These are phyloP conservation scores for Nigrospora osmanthi DNA, from an alignment of 2,329 filamentous ascomycete genomes.

Conservation along the genomic window DNA sequence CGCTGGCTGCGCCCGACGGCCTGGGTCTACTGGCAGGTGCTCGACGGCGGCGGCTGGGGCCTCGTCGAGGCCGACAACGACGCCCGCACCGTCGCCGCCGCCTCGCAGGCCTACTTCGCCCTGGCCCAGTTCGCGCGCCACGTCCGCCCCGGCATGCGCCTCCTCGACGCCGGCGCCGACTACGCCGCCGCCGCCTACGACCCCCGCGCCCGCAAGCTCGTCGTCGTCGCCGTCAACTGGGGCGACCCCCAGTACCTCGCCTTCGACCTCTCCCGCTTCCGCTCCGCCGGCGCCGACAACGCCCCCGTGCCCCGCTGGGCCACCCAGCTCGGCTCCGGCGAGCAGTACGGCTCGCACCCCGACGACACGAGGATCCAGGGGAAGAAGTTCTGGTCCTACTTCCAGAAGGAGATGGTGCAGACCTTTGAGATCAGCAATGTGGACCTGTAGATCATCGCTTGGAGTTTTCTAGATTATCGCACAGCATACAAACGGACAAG, in stretches of 20 bases:
- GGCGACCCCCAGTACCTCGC: conserved; percentile 25
- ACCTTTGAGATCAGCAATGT: conserved; percentile 25
- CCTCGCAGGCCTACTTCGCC: conserved; percentile 30
- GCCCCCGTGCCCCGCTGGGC: conserved; percentile 26
- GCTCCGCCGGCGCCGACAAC: conserved; percentile 18
- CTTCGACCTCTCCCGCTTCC: conserved; percentile 29
- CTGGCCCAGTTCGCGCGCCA: conserved; percentile 34
- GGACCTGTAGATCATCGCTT: not conserved
- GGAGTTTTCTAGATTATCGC: too few species aligned
- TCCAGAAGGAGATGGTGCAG: conserved; percentile 24
- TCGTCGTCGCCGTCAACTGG: conserved; percentile 23
- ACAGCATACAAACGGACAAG: too few species aligned
- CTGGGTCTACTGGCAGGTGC: conserved; percentile 33
- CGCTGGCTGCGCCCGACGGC: conserved; percentile 29
- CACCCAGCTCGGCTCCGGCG: conserved; percentile 25
- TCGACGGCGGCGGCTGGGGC: conserved; percentile 32
- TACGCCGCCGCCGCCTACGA: conserved; percentile 31
- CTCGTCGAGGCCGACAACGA: conserved; percentile 30
- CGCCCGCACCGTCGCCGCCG: conserved; percentile 16
- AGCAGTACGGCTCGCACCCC: conserved; percentile 20
- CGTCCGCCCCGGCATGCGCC: conserved; percentile 29
- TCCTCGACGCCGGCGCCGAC: conserved; percentile 25
- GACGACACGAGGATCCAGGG: conserved; percentile 23
- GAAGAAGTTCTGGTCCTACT: conserved; percentile 26
- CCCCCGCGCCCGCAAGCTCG: conserved; percentile 11